A percentile compares a stretch with the other conserved stretches of the same genome.
Conservation (phyloP, 306 rosid genomes). For the Lagenaria siceraria region DNA sequence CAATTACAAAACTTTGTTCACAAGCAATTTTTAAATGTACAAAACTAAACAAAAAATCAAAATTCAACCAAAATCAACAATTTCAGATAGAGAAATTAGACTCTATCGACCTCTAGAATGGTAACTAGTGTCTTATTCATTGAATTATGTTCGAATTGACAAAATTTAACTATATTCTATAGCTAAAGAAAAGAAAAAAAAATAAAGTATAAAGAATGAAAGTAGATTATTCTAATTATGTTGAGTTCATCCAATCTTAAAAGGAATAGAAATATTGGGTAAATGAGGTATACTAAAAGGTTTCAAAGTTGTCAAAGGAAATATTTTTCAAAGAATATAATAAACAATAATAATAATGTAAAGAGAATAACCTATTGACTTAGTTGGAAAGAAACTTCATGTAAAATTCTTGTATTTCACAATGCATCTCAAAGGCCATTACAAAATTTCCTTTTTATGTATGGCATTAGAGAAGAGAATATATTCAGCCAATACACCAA, state of each 20-base stretch:
- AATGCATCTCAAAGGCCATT: neutral
- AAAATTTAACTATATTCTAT: too few species aligned
- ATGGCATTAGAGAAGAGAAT: neutral
- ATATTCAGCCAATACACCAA: neutral
- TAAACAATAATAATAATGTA: neutral
- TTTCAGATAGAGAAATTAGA: too few species aligned
- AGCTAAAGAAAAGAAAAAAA: neutral
- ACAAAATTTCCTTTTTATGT: neutral
- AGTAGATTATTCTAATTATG: neutral
- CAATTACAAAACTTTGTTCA: too few species aligned
- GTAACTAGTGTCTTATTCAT: too few species aligned
- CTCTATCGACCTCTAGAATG: too few species aligned
- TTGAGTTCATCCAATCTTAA: neutral
- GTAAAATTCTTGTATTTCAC: neutral
- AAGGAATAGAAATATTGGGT: neutral
- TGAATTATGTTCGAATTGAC: too few species aligned
- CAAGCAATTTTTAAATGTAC: too few species aligned
- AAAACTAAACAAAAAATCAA: too few species aligned
- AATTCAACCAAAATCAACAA: too few species aligned
- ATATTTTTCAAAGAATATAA: neutral
- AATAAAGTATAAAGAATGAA: neutral
- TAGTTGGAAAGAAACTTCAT: neutral
- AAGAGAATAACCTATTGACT: conserved; percentile 1
- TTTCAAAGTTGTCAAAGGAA: neutral
- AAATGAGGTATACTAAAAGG: neutral